Conservation (phyloP, 148 eudicot species). For the Chenopodium album region DNA sequence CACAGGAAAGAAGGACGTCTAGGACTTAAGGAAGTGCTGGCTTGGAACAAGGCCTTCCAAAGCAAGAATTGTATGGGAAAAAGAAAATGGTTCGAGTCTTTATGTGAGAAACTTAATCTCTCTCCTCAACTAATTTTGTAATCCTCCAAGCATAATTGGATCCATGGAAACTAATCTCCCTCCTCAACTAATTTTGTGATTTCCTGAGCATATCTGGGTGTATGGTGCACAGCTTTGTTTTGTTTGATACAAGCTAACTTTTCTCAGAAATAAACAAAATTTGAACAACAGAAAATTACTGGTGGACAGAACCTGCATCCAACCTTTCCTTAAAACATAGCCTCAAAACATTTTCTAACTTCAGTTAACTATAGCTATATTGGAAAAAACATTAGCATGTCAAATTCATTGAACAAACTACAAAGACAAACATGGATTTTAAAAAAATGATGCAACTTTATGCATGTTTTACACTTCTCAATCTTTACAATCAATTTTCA, state of each 20-base stretch:
- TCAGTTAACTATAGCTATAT: neutral
- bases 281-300: too few species aligned
- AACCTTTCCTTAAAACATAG: neutral
- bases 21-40: neutral
- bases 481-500: neutral
- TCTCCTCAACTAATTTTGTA: neutral
- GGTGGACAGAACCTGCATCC: neutral
- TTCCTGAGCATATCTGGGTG: neutral
- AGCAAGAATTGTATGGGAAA: neutral
- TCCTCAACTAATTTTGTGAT: neutral
- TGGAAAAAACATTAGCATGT: neutral
- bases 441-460: neutral
- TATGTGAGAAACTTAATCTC: neutral
- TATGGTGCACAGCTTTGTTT: too few species aligned
- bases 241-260: too few species aligned
- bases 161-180: neutral
- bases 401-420: neutral
- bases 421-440: neutral
- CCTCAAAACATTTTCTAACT: neutral
- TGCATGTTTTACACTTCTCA: neutral
- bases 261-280: too few species aligned
- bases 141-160: neutral
- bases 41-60: neutral
- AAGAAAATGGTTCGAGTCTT: neutral
- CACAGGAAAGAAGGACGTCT: neutral